A percentile compares a stretch with the other conserved stretches of the same genome.
phyloP scores from a whole-genome alignment of 2,329 filamentous ascomycete species.

The Sclerotinia minor region DNA sequence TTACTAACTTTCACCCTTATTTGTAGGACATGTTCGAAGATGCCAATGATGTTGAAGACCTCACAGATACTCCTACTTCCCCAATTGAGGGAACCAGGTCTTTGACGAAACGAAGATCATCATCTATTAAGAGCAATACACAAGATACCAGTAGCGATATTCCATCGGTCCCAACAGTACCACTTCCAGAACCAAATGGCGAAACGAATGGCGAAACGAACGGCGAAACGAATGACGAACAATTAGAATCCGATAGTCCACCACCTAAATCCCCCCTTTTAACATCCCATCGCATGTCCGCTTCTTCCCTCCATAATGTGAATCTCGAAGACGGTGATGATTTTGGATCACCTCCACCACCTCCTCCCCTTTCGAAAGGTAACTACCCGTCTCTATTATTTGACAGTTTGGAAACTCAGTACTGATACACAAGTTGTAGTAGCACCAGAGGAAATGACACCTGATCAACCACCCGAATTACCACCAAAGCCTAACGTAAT shows the following conservation, averaged over 20 bases:
- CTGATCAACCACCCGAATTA: conserved; percentile 29
- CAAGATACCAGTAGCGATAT: conserved; percentile 38
- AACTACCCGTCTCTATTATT: background rate
- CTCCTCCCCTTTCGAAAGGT: conserved; percentile 23
- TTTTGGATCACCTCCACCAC: conserved; percentile 27
- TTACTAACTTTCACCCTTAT: conserved; percentile 24
- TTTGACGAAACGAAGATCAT: conserved; percentile 47
- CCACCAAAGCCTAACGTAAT: conserved; percentile 42
- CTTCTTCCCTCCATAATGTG: conserved; percentile 61
- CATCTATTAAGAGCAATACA: conserved; percentile 35
- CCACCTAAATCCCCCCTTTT: conserved; percentile 51
- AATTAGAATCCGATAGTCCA: conserved; percentile 34
- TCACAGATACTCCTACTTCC: conserved; percentile 29
- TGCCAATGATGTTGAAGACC: conserved; percentile 58
- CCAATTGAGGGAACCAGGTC: conserved; percentile 38
- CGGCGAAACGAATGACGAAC: conserved; percentile 36
- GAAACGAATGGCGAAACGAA: no score
- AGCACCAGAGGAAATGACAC: conserved; percentile 39
- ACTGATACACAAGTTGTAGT: conserved; percentile 26
- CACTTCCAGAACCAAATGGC: conserved; percentile 37
- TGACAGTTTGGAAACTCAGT: background rate
- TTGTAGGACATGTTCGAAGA: conserved; percentile 79
- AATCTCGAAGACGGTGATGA: conserved; percentile 53
- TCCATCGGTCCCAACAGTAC: conserved; percentile 31
- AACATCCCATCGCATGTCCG: conserved; percentile 54